Evolutionary conservation across 352 stramenopile species (phyloP).

Genomic region (Phytopythium boreale): DNA sequence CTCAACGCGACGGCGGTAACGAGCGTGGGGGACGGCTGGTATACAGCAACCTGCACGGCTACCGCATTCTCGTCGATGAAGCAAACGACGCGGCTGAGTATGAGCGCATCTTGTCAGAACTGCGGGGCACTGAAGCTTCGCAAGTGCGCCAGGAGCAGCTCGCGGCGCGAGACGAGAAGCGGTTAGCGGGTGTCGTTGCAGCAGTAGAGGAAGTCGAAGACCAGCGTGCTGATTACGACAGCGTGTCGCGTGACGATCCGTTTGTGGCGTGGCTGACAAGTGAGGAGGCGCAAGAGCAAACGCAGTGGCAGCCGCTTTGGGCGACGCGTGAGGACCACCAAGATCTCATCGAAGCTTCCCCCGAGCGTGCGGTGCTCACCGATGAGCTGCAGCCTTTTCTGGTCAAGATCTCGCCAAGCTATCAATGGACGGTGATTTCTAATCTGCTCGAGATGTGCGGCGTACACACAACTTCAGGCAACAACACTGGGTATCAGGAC

Average conservation of each 20-base stretch:
- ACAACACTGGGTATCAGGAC: neutral
- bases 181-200: conserved; percentile 13
- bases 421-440: conserved; percentile 31
- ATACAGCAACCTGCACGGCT: conserved; percentile 83
- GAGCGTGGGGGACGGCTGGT: conserved; percentile 23
- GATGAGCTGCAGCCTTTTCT: conserved; percentile 83
- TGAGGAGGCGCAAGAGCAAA: conserved; percentile 31
- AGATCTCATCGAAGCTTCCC: conserved; percentile 51
- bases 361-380: conserved; percentile 57
- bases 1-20: conserved; percentile 11
- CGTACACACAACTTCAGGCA: conserved; percentile 11
- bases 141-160: conserved; percentile 24
- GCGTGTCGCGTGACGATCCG: conserved; percentile 27
- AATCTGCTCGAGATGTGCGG: conserved; percentile 47
- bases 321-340: conserved; percentile 40
- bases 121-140: conserved; percentile 48
- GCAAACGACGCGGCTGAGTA: conserved; percentile 64
- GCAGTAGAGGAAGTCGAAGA: conserved; percentile 38
- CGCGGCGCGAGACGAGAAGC: conserved; percentile 28
- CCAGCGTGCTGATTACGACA: conserved; percentile 47
- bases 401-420: conserved; percentile 38
- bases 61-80: conserved; percentile 67
- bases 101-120: conserved; percentile 64
- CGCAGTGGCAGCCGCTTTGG: conserved; percentile 60
- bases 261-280: conserved; percentile 44